Percentiles rank a stretch among this genome's conserved stretches.
Conservation (phyloP, 768 basidiomycete species). For the Lactarius hengduanensis region DNA sequence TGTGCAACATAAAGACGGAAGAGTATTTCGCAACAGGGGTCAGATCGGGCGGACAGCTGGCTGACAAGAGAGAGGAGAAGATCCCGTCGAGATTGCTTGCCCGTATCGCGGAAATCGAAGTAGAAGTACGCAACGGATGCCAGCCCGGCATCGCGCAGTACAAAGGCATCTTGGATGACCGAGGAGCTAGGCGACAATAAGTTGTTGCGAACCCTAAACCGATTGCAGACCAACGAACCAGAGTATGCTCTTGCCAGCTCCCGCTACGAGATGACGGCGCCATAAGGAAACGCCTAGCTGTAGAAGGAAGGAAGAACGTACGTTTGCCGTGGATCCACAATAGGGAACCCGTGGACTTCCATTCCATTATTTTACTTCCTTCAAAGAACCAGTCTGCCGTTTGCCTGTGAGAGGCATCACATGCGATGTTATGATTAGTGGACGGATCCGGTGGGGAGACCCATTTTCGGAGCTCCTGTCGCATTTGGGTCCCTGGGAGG, state of each 20-base stretch:
- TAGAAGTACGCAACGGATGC: neutral
- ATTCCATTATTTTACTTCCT: too few species aligned
- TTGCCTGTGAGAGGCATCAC: neutral
- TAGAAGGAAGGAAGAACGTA: neutral
- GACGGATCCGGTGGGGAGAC: constrained; percentile 2
- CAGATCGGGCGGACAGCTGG: neutral
- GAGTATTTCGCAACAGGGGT: neutral
- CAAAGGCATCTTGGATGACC: neutral
- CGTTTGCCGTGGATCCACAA: too few species aligned
- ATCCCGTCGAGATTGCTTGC: neutral
- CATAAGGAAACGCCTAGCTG: too few species aligned
- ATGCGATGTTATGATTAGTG: neutral
- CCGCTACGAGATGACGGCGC: too few species aligned
- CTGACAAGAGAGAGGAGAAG: neutral
- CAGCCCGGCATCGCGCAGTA: neutral
- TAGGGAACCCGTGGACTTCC: too few species aligned
- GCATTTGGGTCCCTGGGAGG: neutral
- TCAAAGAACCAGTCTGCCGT: neutral
- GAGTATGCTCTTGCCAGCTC: too few species aligned
- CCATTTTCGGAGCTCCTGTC: neutral
- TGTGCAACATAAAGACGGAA: neutral
- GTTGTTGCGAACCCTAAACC: too few species aligned
- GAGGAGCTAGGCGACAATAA: neutral
- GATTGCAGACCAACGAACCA: too few species aligned
- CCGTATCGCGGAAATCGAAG: neutral